A percentile compares a stretch with the other conserved stretches of the same genome.
These are phyloP conservation scores for Geotrichum fermentans DNA, from an alignment of 1,139 yeast genomes.

Conservation along the genomic window DNA sequence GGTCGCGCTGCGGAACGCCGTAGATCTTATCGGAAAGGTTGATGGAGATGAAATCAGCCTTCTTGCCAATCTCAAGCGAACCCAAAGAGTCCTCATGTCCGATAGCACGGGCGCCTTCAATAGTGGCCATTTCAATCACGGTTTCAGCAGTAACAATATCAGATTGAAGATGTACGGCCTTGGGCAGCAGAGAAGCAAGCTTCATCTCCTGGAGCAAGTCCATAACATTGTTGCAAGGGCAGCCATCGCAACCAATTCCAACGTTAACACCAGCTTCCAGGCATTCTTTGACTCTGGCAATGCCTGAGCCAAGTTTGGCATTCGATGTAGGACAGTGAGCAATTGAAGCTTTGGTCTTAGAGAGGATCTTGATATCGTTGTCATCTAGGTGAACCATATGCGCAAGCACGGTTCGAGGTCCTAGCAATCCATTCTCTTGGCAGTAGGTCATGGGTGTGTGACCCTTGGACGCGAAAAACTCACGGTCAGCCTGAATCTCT, in stretches of 20 bases:
- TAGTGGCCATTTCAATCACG: conserved; percentile 30
- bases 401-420: conserved; percentile 30
- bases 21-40: conserved; percentile 27
- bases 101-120: conserved; percentile 27
- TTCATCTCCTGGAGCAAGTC: conserved; percentile 32
- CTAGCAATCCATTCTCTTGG: conserved; percentile 27
- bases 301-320: conserved; percentile 33
- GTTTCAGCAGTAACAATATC: conserved; percentile 32
- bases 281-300: conserved; percentile 31
- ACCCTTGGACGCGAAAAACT: conserved; percentile 28
- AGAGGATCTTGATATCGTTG: conserved; percentile 29
- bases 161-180: conserved; percentile 30
- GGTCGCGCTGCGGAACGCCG: conserved; percentile 21
- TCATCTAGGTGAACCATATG: conserved; percentile 31
- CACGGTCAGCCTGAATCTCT: conserved; percentile 30
- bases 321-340: conserved; percentile 37
- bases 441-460: conserved; percentile 31
- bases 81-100: conserved; percentile 25
- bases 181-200: conserved; percentile 33
- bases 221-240: conserved; percentile 32
- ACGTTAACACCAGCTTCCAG: conserved; percentile 29
- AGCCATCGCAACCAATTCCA: conserved; percentile 33
- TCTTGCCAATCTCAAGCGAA: conserved; percentile 32
- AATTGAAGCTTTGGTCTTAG: conserved; percentile 30
- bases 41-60: conserved; percentile 30